Percentiles rank a stretch among this genome's conserved stretches.
Conservation (phyloP, 75 land plant species). For the Cryptomeria japonica region DNA sequence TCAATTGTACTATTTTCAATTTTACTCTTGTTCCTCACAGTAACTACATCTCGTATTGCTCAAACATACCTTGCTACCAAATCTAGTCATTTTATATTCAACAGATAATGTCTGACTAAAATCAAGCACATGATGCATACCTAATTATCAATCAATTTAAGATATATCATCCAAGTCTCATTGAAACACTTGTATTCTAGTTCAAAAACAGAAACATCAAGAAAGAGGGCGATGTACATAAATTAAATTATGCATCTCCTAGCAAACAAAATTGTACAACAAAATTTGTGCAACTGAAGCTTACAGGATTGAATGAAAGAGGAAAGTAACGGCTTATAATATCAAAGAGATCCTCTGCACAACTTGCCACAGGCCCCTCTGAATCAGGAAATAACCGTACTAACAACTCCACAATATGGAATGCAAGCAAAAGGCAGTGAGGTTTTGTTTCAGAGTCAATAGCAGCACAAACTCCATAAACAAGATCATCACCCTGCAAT, state of each 20-base stretch:
- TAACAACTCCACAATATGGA: conserved; percentile 59
- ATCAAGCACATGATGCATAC: background rate
- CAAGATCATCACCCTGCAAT: conserved; percentile 67
- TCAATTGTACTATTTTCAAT: background rate
- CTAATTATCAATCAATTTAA: background rate
- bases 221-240: background rate
- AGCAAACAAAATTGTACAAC: background rate
- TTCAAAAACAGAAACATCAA: background rate
- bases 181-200: background rate
- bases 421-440: conserved; percentile 67
- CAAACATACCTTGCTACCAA: background rate
- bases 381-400: conserved; percentile 64
- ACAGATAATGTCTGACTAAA: background rate
- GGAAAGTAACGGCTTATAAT: conserved; percentile 88
- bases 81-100: background rate
- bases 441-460: conserved; percentile 94
- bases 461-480: conserved; percentile 72
- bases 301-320: conserved; percentile 87
- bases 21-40: background rate
- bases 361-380: conserved; percentile 51
- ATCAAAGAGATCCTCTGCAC: conserved; percentile 76
- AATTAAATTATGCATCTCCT: background rate
- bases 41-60: background rate
- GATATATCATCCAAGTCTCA: conserved; percentile 5
- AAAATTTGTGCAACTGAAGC: conserved; percentile 12